phyloP scores from a whole-genome alignment of 441 rosid genomes.

The Populus hybrid region DNA sequence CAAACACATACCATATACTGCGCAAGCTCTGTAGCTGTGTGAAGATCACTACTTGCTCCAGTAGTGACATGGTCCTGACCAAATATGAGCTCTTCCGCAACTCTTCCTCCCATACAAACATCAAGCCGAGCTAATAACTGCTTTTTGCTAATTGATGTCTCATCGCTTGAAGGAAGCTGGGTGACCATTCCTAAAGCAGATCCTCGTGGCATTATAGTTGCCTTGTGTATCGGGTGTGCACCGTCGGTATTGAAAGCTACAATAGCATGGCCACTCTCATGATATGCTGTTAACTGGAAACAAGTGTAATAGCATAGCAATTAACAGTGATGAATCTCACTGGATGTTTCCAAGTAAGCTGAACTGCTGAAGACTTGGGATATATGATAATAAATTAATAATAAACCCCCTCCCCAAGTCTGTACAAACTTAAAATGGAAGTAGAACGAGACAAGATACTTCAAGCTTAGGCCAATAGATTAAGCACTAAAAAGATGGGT shows the following conservation, averaged over 20 bases:
- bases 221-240: slow-evolving; percentile 98
- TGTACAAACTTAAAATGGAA: background rate
- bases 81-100: slow-evolving; percentile 95
- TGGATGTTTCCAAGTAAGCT: background rate
- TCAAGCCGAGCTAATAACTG: slow-evolving; percentile 95
- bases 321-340: slow-evolving; percentile 7
- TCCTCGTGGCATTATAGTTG: slow-evolving; percentile 97
- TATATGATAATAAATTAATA: background rate
- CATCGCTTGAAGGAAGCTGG: slow-evolving; percentile 93
- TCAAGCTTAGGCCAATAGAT: background rate
- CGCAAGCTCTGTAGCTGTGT: slow-evolving; percentile 91
- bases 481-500: too few species aligned
- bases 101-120: slow-evolving; percentile 99
- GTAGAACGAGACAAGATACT: background rate
- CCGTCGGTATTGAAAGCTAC: slow-evolving; percentile 89
- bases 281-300: slow-evolving; percentile 92
- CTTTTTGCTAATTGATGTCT: slow-evolving; percentile 92
- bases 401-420: background rate
- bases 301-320: slow-evolving; percentile 12
- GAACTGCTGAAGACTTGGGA: background rate
- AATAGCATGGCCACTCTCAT: slow-evolving; percentile 98
- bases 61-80: slow-evolving; percentile 89
- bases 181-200: slow-evolving; percentile 99
- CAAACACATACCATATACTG: slow-evolving; percentile 73
- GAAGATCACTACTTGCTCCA: slow-evolving; percentile 94